Evolutionary conservation across 805 yeast species (phyloP).

Genomic region (Lipomyces mesembrius): DNA sequence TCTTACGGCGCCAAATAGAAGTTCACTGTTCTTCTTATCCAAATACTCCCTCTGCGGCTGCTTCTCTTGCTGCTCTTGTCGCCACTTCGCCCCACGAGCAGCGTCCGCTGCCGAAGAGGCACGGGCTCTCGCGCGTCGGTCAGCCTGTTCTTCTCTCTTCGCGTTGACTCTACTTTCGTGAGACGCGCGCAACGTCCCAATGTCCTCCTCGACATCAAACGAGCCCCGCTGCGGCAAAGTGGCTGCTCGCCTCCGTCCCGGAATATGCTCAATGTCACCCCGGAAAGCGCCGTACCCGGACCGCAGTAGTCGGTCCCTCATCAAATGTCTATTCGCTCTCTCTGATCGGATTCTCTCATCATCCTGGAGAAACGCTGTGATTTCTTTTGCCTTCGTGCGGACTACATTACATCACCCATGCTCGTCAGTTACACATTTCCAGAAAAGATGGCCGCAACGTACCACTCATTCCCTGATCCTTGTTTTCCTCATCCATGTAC

Average conservation of each 20-base stretch:
- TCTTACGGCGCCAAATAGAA: constrained; percentile 24
- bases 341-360: constrained; percentile 79
- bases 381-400: constrained; percentile 86
- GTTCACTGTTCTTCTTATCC: constrained; percentile 24
- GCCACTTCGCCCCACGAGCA: constrained; percentile 68
- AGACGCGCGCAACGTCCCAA: constrained; percentile 76
- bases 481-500: constrained; percentile 72
- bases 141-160: constrained; percentile 66
- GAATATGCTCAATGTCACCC: constrained; percentile 1
- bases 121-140: constrained; percentile 47
- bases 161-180: constrained; percentile 82
- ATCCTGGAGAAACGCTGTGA: constrained; percentile 77
- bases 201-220: constrained; percentile 46
- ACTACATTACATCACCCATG: constrained; percentile 41
- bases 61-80: constrained; percentile 72
- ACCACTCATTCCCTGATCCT: constrained; percentile 83
- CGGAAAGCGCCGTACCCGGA: constrained; percentile 26
- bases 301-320: constrained; percentile 33
- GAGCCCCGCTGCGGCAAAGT: not conserved
- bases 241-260: constrained; percentile 18
- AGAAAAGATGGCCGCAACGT: not conserved
- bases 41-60: constrained; percentile 42
- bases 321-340: constrained; percentile 52
- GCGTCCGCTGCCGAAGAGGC: constrained; percentile 63
- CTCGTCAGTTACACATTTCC: not conserved